Conservation (phyloP, 176 grass and related monocot species). For the Leersia perrieri region DNA sequence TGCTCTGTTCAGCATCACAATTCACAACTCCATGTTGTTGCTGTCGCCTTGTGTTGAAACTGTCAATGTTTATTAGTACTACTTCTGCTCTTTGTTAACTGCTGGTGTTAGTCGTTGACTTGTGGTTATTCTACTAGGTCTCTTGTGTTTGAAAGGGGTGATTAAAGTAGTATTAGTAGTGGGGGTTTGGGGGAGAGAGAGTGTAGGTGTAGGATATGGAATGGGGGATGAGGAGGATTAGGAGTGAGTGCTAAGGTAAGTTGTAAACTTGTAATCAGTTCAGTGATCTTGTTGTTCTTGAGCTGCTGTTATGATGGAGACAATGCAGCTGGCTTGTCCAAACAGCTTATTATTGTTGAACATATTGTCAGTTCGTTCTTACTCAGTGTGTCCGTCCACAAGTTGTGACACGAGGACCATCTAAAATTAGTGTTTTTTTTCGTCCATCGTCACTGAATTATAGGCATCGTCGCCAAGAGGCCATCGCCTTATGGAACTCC, state of each 20-base stretch:
- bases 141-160: constrained; percentile 16
- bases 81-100: constrained; percentile 40
- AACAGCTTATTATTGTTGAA: not conserved
- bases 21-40: not conserved
- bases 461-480: too few species aligned
- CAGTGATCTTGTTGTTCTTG: constrained; percentile 13
- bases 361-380: not conserved
- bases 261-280: constrained; percentile 47
- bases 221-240: constrained; percentile 14
- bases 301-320: constrained; percentile 20
- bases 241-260: constrained; percentile 12
- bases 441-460: too few species aligned
- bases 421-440: too few species aligned
- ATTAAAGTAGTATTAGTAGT: not conserved
- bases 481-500: too few species aligned
- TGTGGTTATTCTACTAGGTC: constrained; percentile 18
- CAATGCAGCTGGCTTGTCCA: constrained; percentile 18
- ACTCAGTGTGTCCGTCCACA: not conserved
- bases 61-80: constrained; percentile 18
- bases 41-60: not conserved
- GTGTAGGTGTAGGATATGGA: constrained; percentile 52
- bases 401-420: too few species aligned
- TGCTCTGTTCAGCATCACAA: not conserved
- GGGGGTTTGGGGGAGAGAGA: constrained; percentile 1
- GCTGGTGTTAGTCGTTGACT: constrained; percentile 27